phyloP scores from a whole-genome alignment of 495 filamentous ascomycete species.

The Pyrenula aspistea region DNA sequence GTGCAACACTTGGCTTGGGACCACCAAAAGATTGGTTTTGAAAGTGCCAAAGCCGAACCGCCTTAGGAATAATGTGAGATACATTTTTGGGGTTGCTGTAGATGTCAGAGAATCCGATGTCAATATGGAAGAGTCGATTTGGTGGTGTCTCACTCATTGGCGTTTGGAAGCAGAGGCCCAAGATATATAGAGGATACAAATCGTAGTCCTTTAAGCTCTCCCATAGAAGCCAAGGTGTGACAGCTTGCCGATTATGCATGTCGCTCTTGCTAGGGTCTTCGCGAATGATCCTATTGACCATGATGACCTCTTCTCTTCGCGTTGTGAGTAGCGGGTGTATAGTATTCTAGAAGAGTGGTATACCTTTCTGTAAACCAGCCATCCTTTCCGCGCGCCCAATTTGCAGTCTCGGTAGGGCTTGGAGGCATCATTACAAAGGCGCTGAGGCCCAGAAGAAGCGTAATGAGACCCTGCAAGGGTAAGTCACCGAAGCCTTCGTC shows the following conservation, averaged over 20 bases:
- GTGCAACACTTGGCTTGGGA: constrained; percentile 40
- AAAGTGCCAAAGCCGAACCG: constrained; percentile 53
- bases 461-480: too few relatives aligned
- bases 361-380: constrained; percentile 57
- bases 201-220: constrained; percentile 43
- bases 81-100: too few relatives aligned
- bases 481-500: constrained; percentile 43
- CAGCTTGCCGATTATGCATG: constrained; percentile 35
- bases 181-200: constrained; percentile 23
- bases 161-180: too few relatives aligned
- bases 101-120: too few relatives aligned
- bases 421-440: too few relatives aligned
- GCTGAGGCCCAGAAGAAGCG: too few relatives aligned
- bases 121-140: too few relatives aligned
- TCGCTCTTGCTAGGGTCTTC: constrained; percentile 51
- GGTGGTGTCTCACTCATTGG: too few relatives aligned
- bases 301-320: constrained; percentile 47
- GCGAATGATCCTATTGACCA: constrained; percentile 53
- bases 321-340: too few relatives aligned
- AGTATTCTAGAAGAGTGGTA: too few relatives aligned
- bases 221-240: constrained; percentile 36
- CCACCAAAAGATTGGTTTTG: constrained; percentile 50
- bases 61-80: constrained; percentile 48
- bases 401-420: constrained; percentile 48
- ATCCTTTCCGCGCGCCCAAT: constrained; percentile 46